Evolutionary conservation across 2,329 filamentous ascomycete genomes (phyloP).

Genomic region (Ceratocystiopsis minuta): DNA sequence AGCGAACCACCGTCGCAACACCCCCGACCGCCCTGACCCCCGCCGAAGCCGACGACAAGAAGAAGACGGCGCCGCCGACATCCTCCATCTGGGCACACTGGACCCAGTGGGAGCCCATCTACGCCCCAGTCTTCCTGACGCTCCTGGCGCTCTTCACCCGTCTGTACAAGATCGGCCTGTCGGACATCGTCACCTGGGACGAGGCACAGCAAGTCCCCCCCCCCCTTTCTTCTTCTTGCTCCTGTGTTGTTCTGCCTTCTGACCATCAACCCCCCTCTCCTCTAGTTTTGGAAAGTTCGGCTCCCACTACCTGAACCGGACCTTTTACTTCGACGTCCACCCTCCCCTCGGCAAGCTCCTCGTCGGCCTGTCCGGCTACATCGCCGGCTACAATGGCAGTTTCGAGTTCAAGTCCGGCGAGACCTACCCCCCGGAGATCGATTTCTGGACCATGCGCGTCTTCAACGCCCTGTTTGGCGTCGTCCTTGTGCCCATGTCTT

Average conservation of each 20-base stretch:
- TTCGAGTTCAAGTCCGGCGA: conserved; percentile 99
- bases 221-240: not conserved
- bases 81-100: conserved; percentile 44
- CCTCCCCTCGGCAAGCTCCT: conserved; percentile 97
- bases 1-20: conserved; percentile 28
- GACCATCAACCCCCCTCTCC: conserved; percentile 7
- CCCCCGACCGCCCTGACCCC: conserved; percentile 14
- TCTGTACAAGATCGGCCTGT: conserved; percentile 51
- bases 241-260: not conserved
- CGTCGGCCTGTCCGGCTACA: conserved; percentile 84
- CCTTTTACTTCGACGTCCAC: conserved; percentile 86
- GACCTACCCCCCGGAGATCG: conserved; percentile 77
- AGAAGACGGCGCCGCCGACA: conserved; percentile 37
- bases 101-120: conserved; percentile 43
- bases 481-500: conserved; percentile 80
- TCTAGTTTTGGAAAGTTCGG: conserved; percentile 96
- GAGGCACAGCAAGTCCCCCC: conserved; percentile 38
- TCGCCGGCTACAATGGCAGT: conserved; percentile 95
- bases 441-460: conserved; percentile 96
- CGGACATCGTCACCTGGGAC: conserved; percentile 49
- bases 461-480: conserved; percentile 96
- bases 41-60: conserved; percentile 38
- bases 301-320: conserved; percentile 95
- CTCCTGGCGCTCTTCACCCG: conserved; percentile 46
- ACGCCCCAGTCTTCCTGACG: conserved; percentile 44